Evolutionary conservation across 2,329 filamentous ascomycete genomes (phyloP).

Genomic region (Cercospora sp.): DNA sequence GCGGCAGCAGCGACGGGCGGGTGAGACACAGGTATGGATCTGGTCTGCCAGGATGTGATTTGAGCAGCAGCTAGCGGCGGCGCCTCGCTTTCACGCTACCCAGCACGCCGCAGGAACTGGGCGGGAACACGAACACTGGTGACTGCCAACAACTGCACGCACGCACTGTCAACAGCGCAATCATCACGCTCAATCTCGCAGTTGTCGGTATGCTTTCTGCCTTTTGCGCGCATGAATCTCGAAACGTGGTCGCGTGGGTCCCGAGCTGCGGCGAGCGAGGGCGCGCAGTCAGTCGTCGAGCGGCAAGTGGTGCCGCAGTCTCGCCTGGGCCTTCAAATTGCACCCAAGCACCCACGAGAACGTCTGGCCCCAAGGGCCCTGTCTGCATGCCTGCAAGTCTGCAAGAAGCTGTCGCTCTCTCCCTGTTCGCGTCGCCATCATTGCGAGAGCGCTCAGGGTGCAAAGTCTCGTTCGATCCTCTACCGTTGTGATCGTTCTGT

Average conservation of each 20-base stretch:
- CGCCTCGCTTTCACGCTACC: not conserved
- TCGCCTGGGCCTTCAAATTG: not conserved
- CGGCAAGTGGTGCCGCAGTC: slow-evolving; percentile 2
- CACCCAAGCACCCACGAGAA: not conserved
- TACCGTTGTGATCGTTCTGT: no score
- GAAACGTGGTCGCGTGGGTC: not conserved
- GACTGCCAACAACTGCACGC: no score
- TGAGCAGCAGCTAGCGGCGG: not conserved
- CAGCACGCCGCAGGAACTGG: not conserved
- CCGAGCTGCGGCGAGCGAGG: not conserved
- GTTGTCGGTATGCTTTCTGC: not conserved
- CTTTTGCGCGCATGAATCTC: not conserved
- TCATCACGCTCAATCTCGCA: no score
- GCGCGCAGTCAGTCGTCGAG: not conserved
- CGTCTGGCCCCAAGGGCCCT: not conserved
- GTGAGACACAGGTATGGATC: not conserved
- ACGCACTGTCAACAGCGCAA: no score
- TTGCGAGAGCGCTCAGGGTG: no score
- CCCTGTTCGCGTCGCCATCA: no score
- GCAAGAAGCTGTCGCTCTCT: no score
- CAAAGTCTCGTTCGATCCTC: no score
- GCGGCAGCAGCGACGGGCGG: not conserved
- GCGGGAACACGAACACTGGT: not conserved
- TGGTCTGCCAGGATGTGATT: not conserved
- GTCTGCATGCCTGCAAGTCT: not conserved